Base-by-base conservation (phyloP, 2,329 filamentous ascomycete species). In the Hypoxylon sp. region DNA sequence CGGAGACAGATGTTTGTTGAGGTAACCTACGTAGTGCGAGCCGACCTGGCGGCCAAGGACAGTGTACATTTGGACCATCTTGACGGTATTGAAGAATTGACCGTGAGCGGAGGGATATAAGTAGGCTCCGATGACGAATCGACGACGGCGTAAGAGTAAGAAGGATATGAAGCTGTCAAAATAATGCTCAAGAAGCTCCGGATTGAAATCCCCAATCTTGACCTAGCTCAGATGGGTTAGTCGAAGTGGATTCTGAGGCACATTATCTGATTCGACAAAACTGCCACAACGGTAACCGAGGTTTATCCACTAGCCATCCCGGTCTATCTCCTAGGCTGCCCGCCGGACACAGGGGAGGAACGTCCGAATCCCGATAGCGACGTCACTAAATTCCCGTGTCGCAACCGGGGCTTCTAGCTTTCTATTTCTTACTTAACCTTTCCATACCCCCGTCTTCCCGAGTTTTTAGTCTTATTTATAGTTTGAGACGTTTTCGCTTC, bases 1-100 rank as follows among this genome's bases (percentile, higher is more conserved):
- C 6, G 54, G 32, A 27, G 42, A 35, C 32, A 35, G 32, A 53
- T 35, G 17, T 66, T 47, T 60, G 54, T 62, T 62, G 51, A 71
- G 68, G 65, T 35, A 60, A 85, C 87, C 77, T 75, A 89, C 87
- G 81, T 87, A 84, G 83, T 89, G 87, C 70, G 87, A 87, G 82
- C 83, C 87, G 79, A 89, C 79, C 80, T 88, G 84, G 78, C 83
- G 84, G 81, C 87, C 87, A 79, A 87, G 81, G 75, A 89, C 82
- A 73, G 78, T 84, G 83, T 89, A 89, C 74, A 79, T 81, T 72
- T 79, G 77, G 73, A 83, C 82, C 83, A 85, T 85, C 65, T 78
- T 83, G 80, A 73, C 75, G 77, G 75, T 75, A 72, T 71, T 74
- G 72, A 67, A 61, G 67, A 65, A 73, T 75, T 72, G 73, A 57